Conservation (phyloP, 2,329 filamentous ascomycete genomes). For the Aspergillus pseudotamarii region DNA sequence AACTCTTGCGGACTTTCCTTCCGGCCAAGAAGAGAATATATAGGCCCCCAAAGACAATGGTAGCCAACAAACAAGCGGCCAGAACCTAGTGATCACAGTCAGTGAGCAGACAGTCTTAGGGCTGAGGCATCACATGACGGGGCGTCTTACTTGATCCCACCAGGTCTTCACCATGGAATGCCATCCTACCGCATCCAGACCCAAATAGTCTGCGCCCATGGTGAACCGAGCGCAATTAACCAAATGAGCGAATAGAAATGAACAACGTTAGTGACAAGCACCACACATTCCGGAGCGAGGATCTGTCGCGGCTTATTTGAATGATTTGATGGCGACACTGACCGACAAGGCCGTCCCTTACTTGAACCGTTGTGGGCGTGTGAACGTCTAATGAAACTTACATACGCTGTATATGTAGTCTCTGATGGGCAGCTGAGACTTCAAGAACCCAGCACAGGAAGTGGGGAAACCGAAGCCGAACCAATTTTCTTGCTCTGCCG, state of each 20-base stretch:
- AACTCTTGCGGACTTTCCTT: slow-evolving; percentile 10
- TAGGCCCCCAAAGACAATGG: slow-evolving; percentile 15
- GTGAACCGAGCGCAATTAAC: slow-evolving; percentile 1
- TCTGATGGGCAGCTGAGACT: neutral
- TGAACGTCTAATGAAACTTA: neutral
- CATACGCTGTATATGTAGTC: slow-evolving; percentile 4
- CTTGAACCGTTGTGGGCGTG: slow-evolving; percentile 1
- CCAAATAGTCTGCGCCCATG: slow-evolving; percentile 21
- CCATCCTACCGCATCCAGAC: slow-evolving; percentile 22
- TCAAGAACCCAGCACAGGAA: neutral
- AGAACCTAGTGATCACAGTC: slow-evolving; percentile 10
- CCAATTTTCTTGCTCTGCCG: slow-evolving; percentile 3
- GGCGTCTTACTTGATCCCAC: slow-evolving; percentile 17
- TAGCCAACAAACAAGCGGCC: slow-evolving; percentile 16
- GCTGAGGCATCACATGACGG: neutral
- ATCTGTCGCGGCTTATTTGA: neutral
- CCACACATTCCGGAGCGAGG: neutral
- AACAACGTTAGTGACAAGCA: neutral
- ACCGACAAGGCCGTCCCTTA: slow-evolving; percentile 2
- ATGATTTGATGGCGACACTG: neutral
- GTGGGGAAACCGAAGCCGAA: neutral
- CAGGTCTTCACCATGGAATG: slow-evolving; percentile 21
- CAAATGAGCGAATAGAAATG: neutral
- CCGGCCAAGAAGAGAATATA: slow-evolving; percentile 18
- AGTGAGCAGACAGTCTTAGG: neutral